These are phyloP conservation scores for Phylloporus sp. DNA, from an alignment of 768 basidiomycete genomes.

Conservation along the genomic window DNA sequence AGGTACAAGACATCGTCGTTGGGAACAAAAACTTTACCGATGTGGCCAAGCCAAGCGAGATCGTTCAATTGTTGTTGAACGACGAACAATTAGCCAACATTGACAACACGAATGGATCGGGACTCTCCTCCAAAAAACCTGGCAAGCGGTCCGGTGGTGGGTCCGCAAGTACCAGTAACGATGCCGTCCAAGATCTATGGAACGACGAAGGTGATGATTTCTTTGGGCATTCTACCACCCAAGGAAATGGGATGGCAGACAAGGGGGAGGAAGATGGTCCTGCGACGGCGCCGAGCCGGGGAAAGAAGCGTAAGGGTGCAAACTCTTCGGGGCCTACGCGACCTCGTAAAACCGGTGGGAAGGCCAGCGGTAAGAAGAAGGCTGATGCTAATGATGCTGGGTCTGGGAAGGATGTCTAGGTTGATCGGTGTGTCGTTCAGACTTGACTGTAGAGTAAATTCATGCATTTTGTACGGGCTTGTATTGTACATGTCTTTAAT, in stretches of 20 bases:
- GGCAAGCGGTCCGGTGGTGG: slow-evolving; percentile 34
- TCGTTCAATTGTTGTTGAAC: slow-evolving; percentile 89
- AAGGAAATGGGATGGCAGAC: slow-evolving; percentile 18
- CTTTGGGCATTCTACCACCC: slow-evolving; percentile 56
- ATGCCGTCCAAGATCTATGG: slow-evolving; percentile 64
- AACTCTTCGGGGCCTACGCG: slow-evolving; percentile 13
- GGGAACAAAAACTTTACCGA: slow-evolving; percentile 95
- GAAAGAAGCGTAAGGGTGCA: slow-evolving; percentile 35
- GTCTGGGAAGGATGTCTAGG: slow-evolving; percentile 23
- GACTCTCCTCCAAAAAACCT: slow-evolving; percentile 34
- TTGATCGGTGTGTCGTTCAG: slow-evolving; percentile 15
- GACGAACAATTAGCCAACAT: slow-evolving; percentile 87
- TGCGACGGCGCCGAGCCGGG: slow-evolving; percentile 21
- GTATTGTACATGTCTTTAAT: slow-evolving; percentile 32
- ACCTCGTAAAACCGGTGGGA: slow-evolving; percentile 33
- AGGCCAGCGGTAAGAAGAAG: slow-evolving; percentile 30
- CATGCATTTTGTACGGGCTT: slow-evolving; percentile 26
- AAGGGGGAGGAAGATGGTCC: slow-evolving; percentile 31
- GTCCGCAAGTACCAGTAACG: slow-evolving; percentile 32
- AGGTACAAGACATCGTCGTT: slow-evolving; percentile 99
- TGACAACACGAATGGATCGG: slow-evolving; percentile 42
- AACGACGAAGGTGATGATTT: slow-evolving; percentile 86
- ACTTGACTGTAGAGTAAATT: slow-evolving; percentile 30
- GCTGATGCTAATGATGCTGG: slow-evolving; percentile 23
- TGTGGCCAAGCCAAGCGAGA: slow-evolving; percentile 92